Base-by-base conservation (phyloP, 2,329 filamentous ascomycete genomes). In the Parascedosporium putredinis region DNA sequence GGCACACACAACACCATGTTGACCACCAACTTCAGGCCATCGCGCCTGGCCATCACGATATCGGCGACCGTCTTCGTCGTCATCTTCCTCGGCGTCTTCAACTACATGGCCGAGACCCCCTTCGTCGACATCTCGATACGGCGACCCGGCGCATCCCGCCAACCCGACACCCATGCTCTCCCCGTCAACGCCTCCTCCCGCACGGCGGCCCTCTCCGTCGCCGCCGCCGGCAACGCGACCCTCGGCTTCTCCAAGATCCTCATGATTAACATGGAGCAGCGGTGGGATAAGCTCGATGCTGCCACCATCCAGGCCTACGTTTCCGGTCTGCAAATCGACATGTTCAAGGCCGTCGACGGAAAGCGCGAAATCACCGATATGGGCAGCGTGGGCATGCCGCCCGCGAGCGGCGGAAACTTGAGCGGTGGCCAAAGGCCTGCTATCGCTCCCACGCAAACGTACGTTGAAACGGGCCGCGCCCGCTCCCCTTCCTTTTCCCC, bases 391-490 rank as follows among this genome's bases (percentile, higher is more conserved):
- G 59, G 59, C 44, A 54, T 59, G 53, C 60, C 60, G 4, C 59
- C 59, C 3, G 55, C 52, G n/a, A 55, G 56, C 23, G 49, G 54
- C 1, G 49, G 47, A 3, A 38, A 42, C 5, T 40, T 61, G 22
- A 55, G 55, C 20, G 50, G 25, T 10, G 50, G 52, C 4, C 58
- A 62, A 38, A 58, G 29, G 59, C 55, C 4, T 58, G 57, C 51
- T 62, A 55, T 54, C 50, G 60, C 38, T 58, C 60, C 4, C 60
- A 62, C 45, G 59, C 59, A 4, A 62, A 62, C 44, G 58, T 60
- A 52, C 34, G 52, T 50, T 9, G 23, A 25, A 22, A n/a, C 16
- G 29, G 33, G 42, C 12, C 31, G 8, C 12, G 27, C 6, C 12
- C 27, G 27, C 12, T 31, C 7, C 7, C 27, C 6, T 31, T 31